These are phyloP conservation scores for Sporodiniella umbellata DNA, from an alignment of 371 early-diverging fungal species.

Conservation along the genomic window DNA sequence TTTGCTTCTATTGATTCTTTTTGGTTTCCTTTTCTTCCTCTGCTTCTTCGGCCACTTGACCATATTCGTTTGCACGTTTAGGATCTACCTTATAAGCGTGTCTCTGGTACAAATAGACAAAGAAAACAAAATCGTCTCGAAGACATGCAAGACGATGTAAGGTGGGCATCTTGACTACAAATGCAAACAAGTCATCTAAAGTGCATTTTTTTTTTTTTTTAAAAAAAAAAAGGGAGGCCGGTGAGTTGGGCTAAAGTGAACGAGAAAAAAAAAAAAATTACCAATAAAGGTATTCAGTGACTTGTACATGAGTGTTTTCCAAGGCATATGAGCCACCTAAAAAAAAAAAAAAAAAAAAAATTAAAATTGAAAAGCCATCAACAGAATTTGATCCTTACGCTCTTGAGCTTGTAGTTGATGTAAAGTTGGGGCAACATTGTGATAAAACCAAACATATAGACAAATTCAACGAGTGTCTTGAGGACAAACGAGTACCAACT, in stretches of 20 bases:
- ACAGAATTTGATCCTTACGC: no score
- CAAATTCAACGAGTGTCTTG: constrained; percentile 83
- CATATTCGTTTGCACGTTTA: constrained; percentile 88
- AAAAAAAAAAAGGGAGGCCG: not conserved
- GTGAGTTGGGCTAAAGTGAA: no score
- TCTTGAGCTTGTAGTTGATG: constrained; percentile 92
- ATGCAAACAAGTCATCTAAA: constrained; percentile 92
- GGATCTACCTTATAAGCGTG: constrained; percentile 87
- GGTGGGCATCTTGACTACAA: constrained; percentile 93
- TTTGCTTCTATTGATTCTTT: constrained; percentile 24
- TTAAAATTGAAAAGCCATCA: no score
- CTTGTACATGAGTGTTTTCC: constrained; percentile 93
- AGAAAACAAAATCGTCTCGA: constrained; percentile 86
- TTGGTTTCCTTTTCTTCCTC: constrained; percentile 25
- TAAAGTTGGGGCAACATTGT: constrained; percentile 92
- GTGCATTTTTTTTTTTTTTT: not conserved
- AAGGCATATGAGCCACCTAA: constrained; percentile 89
- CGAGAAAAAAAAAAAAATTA: constrained; percentile 6
- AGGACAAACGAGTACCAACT: constrained; percentile 92
- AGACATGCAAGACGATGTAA: constrained; percentile 92
- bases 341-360: no score
- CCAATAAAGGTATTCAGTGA: constrained; percentile 88
- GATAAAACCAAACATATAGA: constrained; percentile 87
- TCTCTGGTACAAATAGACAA: constrained; percentile 86
- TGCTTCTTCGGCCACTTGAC: constrained; percentile 66